These are phyloP conservation scores for Asclepias syriaca DNA, from an alignment of 257 asterid genomes.

Conservation along the genomic window DNA sequence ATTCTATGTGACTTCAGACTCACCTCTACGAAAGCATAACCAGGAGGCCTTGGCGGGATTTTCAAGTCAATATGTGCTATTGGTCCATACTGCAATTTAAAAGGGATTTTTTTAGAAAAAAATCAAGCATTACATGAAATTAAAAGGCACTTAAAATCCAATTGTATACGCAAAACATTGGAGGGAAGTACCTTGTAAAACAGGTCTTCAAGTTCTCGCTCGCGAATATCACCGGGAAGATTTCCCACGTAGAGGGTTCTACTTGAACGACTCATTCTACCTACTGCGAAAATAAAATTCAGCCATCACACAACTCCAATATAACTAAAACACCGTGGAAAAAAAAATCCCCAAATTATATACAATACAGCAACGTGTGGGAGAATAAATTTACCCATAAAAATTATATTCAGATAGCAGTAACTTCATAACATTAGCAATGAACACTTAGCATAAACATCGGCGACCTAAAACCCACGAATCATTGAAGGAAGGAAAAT, in stretches of 20 bases:
- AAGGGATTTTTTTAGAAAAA: constrained; percentile 5
- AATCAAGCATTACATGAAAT: neutral
- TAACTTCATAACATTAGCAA: neutral
- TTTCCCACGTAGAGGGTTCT: constrained; percentile 95
- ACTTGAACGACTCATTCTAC: constrained; percentile 92
- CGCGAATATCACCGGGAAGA: constrained; percentile 97
- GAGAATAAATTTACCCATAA: neutral
- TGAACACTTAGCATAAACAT: neutral
- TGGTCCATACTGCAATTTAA: constrained; percentile 72
- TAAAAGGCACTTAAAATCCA: too few relatives aligned
- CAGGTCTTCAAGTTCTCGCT: constrained; percentile 93
- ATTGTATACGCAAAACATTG: neutral
- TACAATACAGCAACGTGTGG: too few relatives aligned
- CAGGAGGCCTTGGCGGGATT: constrained; percentile 98
- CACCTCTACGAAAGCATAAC: constrained; percentile 98
- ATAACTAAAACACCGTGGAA: neutral
- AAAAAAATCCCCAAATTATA: neutral
- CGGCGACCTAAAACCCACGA: neutral
- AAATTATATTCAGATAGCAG: neutral
- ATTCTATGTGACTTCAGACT: constrained; percentile 12
- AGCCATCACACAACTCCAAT: neutral
- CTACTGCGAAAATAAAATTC: constrained; percentile 1
- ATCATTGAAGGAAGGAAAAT: neutral
- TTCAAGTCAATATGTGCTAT: constrained; percentile 88
- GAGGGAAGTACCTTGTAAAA: constrained; percentile 65